Evolutionary conservation across 139 green algal genomes (phyloP).

Genomic region (Chlamydomonas incerta): DNA sequence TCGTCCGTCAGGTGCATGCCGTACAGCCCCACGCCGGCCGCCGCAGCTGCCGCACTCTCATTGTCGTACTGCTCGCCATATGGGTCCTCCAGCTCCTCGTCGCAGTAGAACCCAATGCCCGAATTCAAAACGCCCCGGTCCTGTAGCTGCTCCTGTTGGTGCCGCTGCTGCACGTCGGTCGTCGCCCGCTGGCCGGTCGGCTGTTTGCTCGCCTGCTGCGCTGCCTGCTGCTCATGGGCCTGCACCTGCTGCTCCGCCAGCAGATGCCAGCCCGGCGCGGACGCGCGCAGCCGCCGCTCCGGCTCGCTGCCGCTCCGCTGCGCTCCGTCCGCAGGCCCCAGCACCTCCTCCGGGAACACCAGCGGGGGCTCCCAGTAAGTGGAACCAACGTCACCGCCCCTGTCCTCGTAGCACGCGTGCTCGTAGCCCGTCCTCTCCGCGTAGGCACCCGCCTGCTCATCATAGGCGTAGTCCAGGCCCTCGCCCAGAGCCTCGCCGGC

Average conservation of each 20-base stretch:
- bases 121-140: background rate
- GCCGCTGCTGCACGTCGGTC: too few relatives aligned
- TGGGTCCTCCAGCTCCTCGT: slow-evolving; percentile 33
- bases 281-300: too few relatives aligned
- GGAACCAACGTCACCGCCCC: too few relatives aligned
- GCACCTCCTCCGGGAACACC: too few relatives aligned
- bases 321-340: too few relatives aligned
- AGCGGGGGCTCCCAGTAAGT: too few relatives aligned
- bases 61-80: background rate
- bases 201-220: background rate
- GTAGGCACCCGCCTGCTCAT: background rate
- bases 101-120: slow-evolving; percentile 3
- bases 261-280: too few relatives aligned
- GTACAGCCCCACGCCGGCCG: slow-evolving; percentile 1
- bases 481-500: background rate
- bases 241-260: too few relatives aligned
- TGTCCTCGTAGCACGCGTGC: background rate
- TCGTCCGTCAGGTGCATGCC: slow-evolving; percentile 37
- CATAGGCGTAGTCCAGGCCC: background rate
- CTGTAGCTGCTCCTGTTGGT: background rate
- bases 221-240: background rate
- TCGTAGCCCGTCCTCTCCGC: background rate
- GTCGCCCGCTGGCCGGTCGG: too few relatives aligned
- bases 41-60: background rate
- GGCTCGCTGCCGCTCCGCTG: too few relatives aligned